Base-by-base conservation (phyloP, 2,329 filamentous ascomycete genomes). In the Pleurostoma richardsiae region DNA sequence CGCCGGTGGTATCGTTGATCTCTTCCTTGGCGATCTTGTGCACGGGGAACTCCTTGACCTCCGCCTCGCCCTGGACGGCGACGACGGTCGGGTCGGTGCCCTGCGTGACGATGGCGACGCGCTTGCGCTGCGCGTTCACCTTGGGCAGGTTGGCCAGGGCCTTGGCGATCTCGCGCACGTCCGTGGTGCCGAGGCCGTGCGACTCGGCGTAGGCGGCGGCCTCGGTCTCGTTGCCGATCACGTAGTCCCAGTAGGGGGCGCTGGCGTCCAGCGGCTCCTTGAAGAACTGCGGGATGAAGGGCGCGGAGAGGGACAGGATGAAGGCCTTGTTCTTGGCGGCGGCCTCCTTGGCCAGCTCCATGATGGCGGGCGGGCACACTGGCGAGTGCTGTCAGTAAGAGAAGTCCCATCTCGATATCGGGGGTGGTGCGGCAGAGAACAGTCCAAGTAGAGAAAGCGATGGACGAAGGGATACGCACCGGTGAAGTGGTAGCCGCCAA, bases 201-300 rank as follows among this genome's bases (percentile, higher is more conserved):
- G 84, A 84, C 67, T 90, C 85, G 55, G 91, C 88, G 71, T 92
- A 99, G 48, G 90, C 78, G 57, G 84, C 81, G 42, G 91, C 92
- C 75, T 99, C 94, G 55, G 88, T 88, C 83, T 99, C 94, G 74
- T 99, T 99, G 63, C 91, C 92, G 67, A 99, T 88, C 52, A 97
- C 77, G 71, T 92, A 95, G 74, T 97, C 91, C 78, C 90, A 95
- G 82, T 96, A 96, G 30, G 88, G 87, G 45, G 90, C 77, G 46
- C 88, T 86, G 59, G 83, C 84, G 70, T 96, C 90, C 42, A 99
- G 82, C 55, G 83, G 87, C 43, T 96, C 91, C 79, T 96, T 96
- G 86, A 97, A 99, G 80, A 96, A 96, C 66, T 95, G 87, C 38
- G 86, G 76, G 62, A 99, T 96, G 77, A 99, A 99, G 50, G 94